Evolutionary conservation across 768 basidiomycete species (phyloP).

Genomic region (Lentinula detonsa): DNA sequence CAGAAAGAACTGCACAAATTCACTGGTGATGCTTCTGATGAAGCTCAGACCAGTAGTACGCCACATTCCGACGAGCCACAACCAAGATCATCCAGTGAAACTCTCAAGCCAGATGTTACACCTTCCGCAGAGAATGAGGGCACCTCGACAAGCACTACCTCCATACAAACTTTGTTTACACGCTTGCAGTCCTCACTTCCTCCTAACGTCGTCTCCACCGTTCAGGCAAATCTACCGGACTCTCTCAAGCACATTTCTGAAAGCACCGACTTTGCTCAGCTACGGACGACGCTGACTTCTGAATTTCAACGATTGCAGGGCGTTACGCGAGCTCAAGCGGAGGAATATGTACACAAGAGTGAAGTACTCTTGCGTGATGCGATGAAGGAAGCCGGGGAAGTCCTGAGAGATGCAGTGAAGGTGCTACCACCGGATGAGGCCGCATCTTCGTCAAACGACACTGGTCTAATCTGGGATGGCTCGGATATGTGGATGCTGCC

Average conservation of each 20-base stretch:
- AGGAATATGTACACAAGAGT: conserved; percentile 79
- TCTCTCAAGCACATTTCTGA: conserved; percentile 55
- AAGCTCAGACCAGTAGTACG: conserved; percentile 2
- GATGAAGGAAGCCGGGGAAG: conserved; percentile 76
- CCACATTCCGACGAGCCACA: conserved; percentile 11
- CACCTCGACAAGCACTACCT: conserved; percentile 18
- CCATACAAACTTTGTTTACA: conserved; percentile 48
- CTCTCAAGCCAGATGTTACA: conserved; percentile 18
- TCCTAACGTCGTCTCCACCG: conserved; percentile 62
- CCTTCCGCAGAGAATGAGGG: conserved; percentile 17
- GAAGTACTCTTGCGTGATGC: conserved; percentile 60
- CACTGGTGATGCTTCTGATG: conserved; percentile 28
- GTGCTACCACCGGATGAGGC: conserved; percentile 77
- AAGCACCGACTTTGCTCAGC: conserved; percentile 61
- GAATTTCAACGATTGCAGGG: conserved; percentile 76
- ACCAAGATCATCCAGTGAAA: conserved; percentile 16
- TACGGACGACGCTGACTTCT: conserved; percentile 54
- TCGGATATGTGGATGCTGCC: conserved; percentile 82
- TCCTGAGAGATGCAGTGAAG: conserved; percentile 84
- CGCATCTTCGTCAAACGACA: conserved; percentile 7
- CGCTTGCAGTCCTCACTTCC: conserved; percentile 72
- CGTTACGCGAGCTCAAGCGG: conserved; percentile 68
- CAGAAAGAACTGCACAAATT: conserved; percentile 71
- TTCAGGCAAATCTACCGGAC: conserved; percentile 66
- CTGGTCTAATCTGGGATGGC: conserved; percentile 73